phyloP scores from a whole-genome alignment of 106 monocot genomes.

The Xerophyta viscosa region DNA sequence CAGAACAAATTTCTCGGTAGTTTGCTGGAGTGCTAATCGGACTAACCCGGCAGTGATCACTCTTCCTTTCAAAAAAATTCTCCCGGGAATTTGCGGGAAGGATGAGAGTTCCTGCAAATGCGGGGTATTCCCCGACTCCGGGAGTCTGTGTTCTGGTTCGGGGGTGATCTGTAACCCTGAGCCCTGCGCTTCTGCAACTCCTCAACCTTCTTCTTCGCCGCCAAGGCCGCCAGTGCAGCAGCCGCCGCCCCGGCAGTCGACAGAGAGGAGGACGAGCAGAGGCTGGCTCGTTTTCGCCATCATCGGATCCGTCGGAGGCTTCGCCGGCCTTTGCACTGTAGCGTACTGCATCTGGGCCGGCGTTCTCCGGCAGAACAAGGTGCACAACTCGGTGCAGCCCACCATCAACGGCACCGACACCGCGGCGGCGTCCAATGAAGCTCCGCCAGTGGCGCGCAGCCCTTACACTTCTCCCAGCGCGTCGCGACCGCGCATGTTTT shows the following conservation, averaged over 20 bases:
- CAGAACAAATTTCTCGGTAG: constrained; percentile 37
- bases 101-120: constrained; percentile 29
- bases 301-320: constrained; percentile 47
- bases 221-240: constrained; percentile 9
- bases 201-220: neutral
- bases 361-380: constrained; percentile 20
- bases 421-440: neutral
- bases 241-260: constrained; percentile 4
- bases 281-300: constrained; percentile 34
- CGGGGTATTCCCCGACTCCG: constrained; percentile 27
- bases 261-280: constrained; percentile 14
- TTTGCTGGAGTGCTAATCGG: constrained; percentile 50
- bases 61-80: constrained; percentile 32
- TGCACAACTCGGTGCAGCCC: constrained; percentile 77
- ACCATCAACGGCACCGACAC: constrained; percentile 18
- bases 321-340: constrained; percentile 39
- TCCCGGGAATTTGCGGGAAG: constrained; percentile 56
- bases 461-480: constrained; percentile 26
- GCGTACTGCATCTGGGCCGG: constrained; percentile 27
- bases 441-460: constrained; percentile 3
- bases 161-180: constrained; percentile 40
- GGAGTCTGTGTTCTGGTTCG: constrained; percentile 36
- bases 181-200: neutral
- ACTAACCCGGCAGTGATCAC: constrained; percentile 4
- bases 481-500: constrained; percentile 33